Evolutionary conservation across 805 yeast genomes (phyloP), one percentile per base, ranked within the genome.

Genomic region (Helenozyma rhizophorensis): DNA sequence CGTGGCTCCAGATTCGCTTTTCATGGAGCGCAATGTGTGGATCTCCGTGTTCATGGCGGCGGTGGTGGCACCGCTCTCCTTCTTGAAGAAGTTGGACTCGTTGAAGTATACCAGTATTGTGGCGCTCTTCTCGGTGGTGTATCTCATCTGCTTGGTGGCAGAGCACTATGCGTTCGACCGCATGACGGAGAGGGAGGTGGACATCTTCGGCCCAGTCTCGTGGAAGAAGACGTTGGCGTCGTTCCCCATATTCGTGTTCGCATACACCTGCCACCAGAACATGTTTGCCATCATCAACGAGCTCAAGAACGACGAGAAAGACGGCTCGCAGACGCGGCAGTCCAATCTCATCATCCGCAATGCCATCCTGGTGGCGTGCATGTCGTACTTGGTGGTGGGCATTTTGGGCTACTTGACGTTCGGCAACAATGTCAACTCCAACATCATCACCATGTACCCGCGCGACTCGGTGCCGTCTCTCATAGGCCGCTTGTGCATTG

Each of bases 251-350:
- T 72, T 83, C 23, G 80, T 84, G 10, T 80, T 84, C 57, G 93
- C 94, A 1, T 84, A 73, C 56, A 83, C 90, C 1, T 87, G 93
- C 31, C 83, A 83, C 38, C 90, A 84, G 61, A 84, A 83, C 56
- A 76, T 83, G 68, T 82, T 80, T 53, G 78, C 87, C 8, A 81
- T 84, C 32, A 74, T 80, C 48, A 79, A 81, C 49, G 95, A 84
- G 55, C 62, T 83, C 42, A 45, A 54, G 33, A 59, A 62, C n/a
- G 47, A 47, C 45, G 68, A 56, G 7, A 40, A 22, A 3, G 55
- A 46, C 22, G 70, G 69, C 17, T 55, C 64, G 25, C 64, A 57
- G 43, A 65, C 72, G 1, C 53, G 72, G 35, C 72, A 66, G 44
- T 59, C 72, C 25, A 70, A 76, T 42, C 72, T 75, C 29, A 58